Conservation (phyloP, 768 basidiomycete species). For the Agrocybe chaxingu region DNA sequence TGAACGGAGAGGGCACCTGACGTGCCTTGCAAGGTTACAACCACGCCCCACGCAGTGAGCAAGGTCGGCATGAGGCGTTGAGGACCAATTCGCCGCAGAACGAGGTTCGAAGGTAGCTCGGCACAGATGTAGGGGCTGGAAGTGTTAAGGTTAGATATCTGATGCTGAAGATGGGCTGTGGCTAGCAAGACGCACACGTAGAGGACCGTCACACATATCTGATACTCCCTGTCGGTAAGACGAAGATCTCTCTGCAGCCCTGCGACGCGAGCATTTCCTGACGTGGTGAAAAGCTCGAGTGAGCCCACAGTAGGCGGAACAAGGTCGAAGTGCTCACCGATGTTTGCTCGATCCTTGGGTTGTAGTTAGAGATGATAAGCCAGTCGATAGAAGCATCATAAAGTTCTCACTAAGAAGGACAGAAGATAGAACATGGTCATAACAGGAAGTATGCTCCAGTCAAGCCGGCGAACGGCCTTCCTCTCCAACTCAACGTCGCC, state of each 20-base stretch:
- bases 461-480: slow-evolving; percentile 20
- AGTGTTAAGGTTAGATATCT: not conserved
- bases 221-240: slow-evolving; percentile 35
- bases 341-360: slow-evolving; percentile 30
- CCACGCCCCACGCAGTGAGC: slow-evolving; percentile 48
- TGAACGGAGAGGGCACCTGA: not conserved
- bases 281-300: slow-evolving; percentile 1
- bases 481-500: slow-evolving; percentile 9
- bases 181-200: slow-evolving; percentile 20
- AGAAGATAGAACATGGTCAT: slow-evolving; percentile 32
- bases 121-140: slow-evolving; percentile 38
- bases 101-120: slow-evolving; percentile 47
- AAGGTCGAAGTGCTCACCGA: slow-evolving; percentile 18
- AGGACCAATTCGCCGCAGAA: slow-evolving; percentile 42
- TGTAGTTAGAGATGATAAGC: not conserved
- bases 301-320: not conserved
- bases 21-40: slow-evolving; percentile 44
- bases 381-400: not conserved
- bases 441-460: slow-evolving; percentile 26
- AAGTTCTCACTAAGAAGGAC: slow-evolving; percentile 27
- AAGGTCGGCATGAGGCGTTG: slow-evolving; percentile 45
- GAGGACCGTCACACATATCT: slow-evolving; percentile 29
- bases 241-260: slow-evolving; percentile 42
- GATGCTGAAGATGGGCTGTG: not conserved
- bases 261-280: slow-evolving; percentile 44